Conservation (phyloP, 2,329 filamentous ascomycete genomes). For the Pestalotiopsis sp. region DNA sequence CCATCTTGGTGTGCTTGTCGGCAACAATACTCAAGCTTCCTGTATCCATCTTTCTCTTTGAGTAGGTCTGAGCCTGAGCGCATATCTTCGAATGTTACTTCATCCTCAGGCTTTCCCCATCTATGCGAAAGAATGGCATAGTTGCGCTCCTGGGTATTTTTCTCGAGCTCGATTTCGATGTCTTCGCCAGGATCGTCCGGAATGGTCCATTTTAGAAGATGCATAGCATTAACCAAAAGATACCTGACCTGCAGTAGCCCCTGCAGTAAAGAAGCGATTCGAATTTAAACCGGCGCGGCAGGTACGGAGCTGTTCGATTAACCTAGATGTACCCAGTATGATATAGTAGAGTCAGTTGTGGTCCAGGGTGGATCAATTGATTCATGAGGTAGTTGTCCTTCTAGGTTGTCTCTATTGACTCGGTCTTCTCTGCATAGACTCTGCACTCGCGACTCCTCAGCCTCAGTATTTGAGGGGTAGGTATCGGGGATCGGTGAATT, state of each 20-base stretch:
- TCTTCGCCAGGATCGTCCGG: not conserved
- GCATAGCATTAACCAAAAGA: not conserved
- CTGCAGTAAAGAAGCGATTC: not conserved
- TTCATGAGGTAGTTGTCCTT: too few relatives aligned
- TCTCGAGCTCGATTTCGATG: not conserved
- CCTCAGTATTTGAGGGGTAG: too few relatives aligned
- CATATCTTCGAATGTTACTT: not conserved
- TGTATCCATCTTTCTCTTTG: not conserved
- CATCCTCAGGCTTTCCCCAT: not conserved
- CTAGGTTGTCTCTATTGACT: too few relatives aligned
- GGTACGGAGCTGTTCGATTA: too few relatives aligned
- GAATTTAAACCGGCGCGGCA: too few relatives aligned
- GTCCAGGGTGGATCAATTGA: too few relatives aligned
- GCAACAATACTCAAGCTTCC: not conserved
- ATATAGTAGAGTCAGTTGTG: too few relatives aligned
- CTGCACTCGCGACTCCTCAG: too few relatives aligned
- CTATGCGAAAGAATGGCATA: not conserved
- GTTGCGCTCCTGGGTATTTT: not conserved
- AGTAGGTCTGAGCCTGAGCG: not conserved
- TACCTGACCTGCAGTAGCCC: slow-evolving; percentile 3
- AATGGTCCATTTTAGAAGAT: not conserved
- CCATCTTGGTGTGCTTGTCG: not conserved
- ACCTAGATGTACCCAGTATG: too few relatives aligned
- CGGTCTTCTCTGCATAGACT: too few relatives aligned
- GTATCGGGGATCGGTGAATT: too few relatives aligned